Conservation (phyloP, 257 asterid genomes). For the Datura wrightii region DNA sequence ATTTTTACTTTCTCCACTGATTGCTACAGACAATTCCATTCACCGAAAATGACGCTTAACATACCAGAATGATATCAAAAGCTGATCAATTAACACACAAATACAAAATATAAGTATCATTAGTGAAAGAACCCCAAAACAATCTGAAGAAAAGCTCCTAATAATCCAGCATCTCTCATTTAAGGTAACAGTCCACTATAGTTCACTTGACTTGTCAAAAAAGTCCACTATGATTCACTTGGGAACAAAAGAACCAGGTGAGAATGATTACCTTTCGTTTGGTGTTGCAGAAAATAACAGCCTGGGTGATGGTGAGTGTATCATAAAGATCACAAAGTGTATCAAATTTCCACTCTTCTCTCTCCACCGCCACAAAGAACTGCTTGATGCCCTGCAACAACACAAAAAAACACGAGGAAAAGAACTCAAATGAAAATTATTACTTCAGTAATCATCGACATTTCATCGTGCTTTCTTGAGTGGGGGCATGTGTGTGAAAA, state of each 20-base stretch:
- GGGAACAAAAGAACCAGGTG: constrained; percentile 20
- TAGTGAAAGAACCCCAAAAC: not conserved
- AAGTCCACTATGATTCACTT: constrained; percentile 8
- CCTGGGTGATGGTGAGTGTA: constrained; percentile 95
- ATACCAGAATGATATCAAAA: not conserved
- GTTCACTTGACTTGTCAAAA: constrained; percentile 2
- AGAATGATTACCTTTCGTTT: constrained; percentile 75
- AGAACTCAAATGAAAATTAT: not conserved
- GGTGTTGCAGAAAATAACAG: constrained; percentile 95
- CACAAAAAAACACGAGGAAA: not conserved
- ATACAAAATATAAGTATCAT: not conserved
- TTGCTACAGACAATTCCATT: not conserved
- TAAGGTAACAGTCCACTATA: constrained; percentile 14
- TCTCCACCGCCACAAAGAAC: constrained; percentile 96
- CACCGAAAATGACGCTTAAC: not conserved
- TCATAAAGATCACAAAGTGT: constrained; percentile 95
- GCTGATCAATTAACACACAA: constrained; percentile 5
- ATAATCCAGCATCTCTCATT: not conserved
- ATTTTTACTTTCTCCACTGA: not conserved
- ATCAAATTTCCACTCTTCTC: constrained; percentile 96
- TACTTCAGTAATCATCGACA: not conserved
- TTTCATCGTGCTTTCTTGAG: constrained; percentile 20
- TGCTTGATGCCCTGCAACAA: constrained; percentile 89
- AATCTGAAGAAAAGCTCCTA: not conserved
- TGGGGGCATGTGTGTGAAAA: not conserved